Evolutionary conservation across 2,329 filamentous ascomycete species (phyloP).

Genomic region (Beauveria caledonica): DNA sequence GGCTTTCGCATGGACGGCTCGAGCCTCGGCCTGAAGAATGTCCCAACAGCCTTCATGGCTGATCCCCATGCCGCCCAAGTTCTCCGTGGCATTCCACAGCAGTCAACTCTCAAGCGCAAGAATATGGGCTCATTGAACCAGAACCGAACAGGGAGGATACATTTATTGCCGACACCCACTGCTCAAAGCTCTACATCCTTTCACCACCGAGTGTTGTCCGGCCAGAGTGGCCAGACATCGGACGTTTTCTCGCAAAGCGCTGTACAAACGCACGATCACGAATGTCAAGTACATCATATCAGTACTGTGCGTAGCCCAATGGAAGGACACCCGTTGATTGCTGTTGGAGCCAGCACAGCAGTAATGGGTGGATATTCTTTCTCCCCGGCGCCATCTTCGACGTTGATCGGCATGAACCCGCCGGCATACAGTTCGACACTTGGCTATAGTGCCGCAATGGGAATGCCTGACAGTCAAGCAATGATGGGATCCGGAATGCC

Average conservation of each 20-base stretch:
- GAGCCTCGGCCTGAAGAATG: slow-evolving; percentile 63
- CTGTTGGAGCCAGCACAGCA: background rate
- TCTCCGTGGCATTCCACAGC: slow-evolving; percentile 33
- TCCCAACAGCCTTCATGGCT: slow-evolving; percentile 50
- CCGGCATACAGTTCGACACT: slow-evolving; percentile 36
- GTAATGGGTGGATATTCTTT: slow-evolving; percentile 28
- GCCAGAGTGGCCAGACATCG: background rate
- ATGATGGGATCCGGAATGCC: slow-evolving; percentile 3
- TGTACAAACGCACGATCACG: background rate
- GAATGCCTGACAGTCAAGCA: slow-evolving; percentile 24
- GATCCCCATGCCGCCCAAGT: slow-evolving; percentile 46
- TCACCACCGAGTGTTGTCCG: slow-evolving; percentile 1
- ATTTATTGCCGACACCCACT: slow-evolving; percentile 22
- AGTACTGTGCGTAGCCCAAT: slow-evolving; percentile 6
- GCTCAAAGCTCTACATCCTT: slow-evolving; percentile 17
- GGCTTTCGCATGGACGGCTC: slow-evolving; percentile 61
- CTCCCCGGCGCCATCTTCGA: slow-evolving; percentile 17
- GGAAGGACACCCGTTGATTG: background rate
- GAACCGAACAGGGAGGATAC: slow-evolving; percentile 31
- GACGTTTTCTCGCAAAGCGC: background rate
- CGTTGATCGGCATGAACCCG: slow-evolving; percentile 21
- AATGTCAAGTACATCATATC: background rate
- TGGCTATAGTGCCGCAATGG: slow-evolving; percentile 25
- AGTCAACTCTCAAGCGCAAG: slow-evolving; percentile 42
- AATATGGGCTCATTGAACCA: slow-evolving; percentile 31